These are phyloP conservation scores for Marchantia paleacea DNA, from an alignment of 225 moss, liverwort and hornwort genomes.

Conservation along the genomic window DNA sequence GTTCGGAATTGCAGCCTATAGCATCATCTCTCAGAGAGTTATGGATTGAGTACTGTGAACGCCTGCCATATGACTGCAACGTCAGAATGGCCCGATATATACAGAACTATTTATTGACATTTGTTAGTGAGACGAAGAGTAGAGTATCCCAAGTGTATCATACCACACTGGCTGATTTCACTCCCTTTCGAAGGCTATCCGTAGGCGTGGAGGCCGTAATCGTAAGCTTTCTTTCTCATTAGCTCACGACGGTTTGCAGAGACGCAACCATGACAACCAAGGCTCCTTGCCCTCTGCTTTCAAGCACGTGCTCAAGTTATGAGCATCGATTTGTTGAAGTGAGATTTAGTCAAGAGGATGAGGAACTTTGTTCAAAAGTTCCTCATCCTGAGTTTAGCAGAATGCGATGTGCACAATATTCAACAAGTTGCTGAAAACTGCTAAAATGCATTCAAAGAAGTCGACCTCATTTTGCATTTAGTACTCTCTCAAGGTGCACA, in stretches of 20 bases:
- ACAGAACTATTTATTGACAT: conserved; percentile 12
- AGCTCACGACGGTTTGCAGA: background rate
- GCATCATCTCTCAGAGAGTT: conserved; percentile 6
- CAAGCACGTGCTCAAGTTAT: no score
- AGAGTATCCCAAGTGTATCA: background rate
- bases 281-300: no score
- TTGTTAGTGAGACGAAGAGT: conserved; percentile 13
- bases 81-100: conserved; percentile 18
- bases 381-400: no score
- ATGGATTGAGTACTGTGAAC: background rate
- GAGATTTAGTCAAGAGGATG: no score
- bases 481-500: background rate
- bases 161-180: conserved; percentile 13
- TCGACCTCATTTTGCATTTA: no score
- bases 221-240: background rate
- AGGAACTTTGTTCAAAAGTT: no score
- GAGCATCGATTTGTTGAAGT: no score
- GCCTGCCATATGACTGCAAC: background rate
- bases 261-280: no score
- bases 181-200: conserved; percentile 10
- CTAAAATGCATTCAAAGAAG: background rate
- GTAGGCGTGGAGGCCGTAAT: conserved; percentile 14
- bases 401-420: no score
- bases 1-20: conserved; percentile 1
- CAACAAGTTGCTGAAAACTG: background rate